Conservation (phyloP, 768 basidiomycete species). For the Mycena alexandri region DNA sequence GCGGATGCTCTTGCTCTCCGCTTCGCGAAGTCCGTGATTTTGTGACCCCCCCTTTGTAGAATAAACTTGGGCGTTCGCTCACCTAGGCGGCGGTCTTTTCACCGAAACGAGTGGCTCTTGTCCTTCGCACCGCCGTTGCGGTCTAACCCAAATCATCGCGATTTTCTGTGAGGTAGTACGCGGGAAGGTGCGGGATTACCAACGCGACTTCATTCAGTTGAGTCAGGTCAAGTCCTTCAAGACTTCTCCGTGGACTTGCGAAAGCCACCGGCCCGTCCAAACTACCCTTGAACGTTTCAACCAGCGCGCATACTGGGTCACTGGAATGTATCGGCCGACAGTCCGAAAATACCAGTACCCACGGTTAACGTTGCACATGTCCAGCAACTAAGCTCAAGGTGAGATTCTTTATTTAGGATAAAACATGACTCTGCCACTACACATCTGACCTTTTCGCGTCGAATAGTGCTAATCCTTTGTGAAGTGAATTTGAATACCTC, state of each 20-base stretch:
- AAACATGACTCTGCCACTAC: neutral
- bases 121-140: slow-evolving; percentile 21
- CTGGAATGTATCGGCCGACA: slow-evolving; percentile 12
- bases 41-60: too few relatives aligned
- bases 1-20: slow-evolving; percentile 5
- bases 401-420: neutral
- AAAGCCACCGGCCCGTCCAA: too few relatives aligned
- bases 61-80: neutral
- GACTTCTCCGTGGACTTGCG: slow-evolving; percentile 14
- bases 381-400: neutral
- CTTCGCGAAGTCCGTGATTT: too few relatives aligned
- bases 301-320: neutral
- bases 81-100: neutral
- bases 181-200: slow-evolving; percentile 5
- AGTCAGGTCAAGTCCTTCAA: too few relatives aligned
- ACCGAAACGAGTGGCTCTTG: neutral
- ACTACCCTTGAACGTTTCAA: too few relatives aligned
- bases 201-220: neutral
- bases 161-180: too few relatives aligned
- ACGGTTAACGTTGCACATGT: too few relatives aligned
- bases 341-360: too few relatives aligned
- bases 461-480: slow-evolving; percentile 4
- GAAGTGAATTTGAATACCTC: neutral
- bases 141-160: slow-evolving; percentile 34
- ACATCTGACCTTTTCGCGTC: slow-evolving; percentile 1